Base-by-base conservation (phyloP, 495 filamentous ascomycete genomes). In the Durotheca rogersii region DNA sequence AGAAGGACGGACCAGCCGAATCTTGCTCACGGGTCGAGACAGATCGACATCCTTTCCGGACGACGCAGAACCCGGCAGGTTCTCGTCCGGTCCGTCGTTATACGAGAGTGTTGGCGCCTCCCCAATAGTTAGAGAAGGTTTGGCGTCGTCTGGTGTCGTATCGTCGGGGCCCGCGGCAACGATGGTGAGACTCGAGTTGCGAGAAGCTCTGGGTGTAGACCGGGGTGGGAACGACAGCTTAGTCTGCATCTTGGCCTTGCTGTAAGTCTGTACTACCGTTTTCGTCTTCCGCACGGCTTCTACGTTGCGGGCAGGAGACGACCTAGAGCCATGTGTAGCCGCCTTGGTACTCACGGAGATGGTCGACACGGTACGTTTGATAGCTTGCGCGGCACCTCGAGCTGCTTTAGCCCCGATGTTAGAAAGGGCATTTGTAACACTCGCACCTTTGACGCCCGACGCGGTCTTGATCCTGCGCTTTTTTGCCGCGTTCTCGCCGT, bases 391-490 rank as follows among this genome's bases (percentile, higher is more conserved):
- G 3, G 62, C 67, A 12, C 58, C 61, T 55, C 60, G 40, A 9
- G 60, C 62, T 4, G 47, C 54, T 35, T 67, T 66, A 4, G 62
- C 41, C 18, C 62, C 52, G 9, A 62, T 46, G 2, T 51, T 39
- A 27, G 67, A 60, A 2, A 66, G 27, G 2, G 54, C 42, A 12
- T 54, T 51, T 43, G 62, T 66, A 18, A 55, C 47, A 25, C 58
- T 53, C 1, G 65, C 56, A 5, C 67, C 58, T 38, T 72, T 74
- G 21, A 60, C 41, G 12, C 64, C 65, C 10, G 65, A 69, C 4
- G 65, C 36, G 16, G 60, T 53, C 51, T 66, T 70, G 19, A 71
- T 58, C 53, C 72, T 75, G 41, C 67, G 64, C 59, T 67, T 75
- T 57, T 72, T 76, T 6, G 60, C 53, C 17, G 61, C 41, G 42